Percentiles rank a stretch among this genome's conserved stretches.
phyloP scores from a whole-genome alignment of 352 stramenopile genomes.

The Phytophthora boehmeriae region DNA sequence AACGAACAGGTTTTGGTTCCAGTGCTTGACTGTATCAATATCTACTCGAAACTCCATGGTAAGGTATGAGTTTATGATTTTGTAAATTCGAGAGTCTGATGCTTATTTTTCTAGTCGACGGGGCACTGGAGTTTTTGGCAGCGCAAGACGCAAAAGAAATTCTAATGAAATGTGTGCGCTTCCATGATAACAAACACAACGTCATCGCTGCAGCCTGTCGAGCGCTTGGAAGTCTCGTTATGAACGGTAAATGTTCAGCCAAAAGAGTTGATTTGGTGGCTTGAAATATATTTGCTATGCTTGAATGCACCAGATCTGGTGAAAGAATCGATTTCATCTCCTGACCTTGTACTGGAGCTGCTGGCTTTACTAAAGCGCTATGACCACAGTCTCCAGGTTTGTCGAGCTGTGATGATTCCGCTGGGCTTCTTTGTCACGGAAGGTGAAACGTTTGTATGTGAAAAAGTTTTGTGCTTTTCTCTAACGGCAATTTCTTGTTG shows the following conservation, averaged over 20 bases:
- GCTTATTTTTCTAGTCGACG: constrained; percentile 44
- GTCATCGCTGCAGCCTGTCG: constrained; percentile 68
- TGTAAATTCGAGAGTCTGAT: background rate
- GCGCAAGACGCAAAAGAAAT: constrained; percentile 58
- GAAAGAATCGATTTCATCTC: constrained; percentile 65
- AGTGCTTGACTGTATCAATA: constrained; percentile 66
- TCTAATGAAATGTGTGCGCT: constrained; percentile 74
- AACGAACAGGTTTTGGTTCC: constrained; percentile 69
- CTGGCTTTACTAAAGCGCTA: constrained; percentile 65
- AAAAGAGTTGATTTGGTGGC: background rate
- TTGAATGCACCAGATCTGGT: constrained; percentile 54
- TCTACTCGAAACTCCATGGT: constrained; percentile 81
- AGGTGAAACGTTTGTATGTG: constrained; percentile 26
- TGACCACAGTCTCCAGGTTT: constrained; percentile 52
- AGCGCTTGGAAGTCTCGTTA: constrained; percentile 68
- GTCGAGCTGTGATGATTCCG: constrained; percentile 51
- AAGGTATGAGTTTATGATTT: background rate
- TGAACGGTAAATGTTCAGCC: constrained; percentile 53
- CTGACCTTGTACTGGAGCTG: constrained; percentile 58
- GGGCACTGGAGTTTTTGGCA: constrained; percentile 70
- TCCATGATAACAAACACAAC: constrained; percentile 80
- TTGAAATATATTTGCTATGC: background rate
- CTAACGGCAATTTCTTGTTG: background rate
- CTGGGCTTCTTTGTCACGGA: constrained; percentile 76
- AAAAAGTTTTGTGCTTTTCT: background rate